Conservation (phyloP, 139 green algal genomes). For the Bryopsis sp. region DNA sequence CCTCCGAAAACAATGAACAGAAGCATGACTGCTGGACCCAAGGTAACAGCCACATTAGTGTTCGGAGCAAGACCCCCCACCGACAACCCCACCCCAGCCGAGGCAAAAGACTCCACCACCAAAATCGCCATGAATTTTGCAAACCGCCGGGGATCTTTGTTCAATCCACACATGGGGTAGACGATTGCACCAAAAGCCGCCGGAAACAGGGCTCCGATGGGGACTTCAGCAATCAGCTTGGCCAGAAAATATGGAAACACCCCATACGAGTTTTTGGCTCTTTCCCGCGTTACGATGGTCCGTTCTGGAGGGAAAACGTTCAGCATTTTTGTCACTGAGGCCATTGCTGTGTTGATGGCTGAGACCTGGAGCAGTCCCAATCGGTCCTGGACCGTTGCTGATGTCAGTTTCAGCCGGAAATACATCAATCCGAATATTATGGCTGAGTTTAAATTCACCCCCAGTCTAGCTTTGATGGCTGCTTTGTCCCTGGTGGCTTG, state of each 20-base stretch:
- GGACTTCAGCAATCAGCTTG: slow-evolving; percentile 84
- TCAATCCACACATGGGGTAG: slow-evolving; percentile 74
- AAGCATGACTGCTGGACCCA: slow-evolving; percentile 88
- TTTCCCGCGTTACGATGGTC: slow-evolving; percentile 68
- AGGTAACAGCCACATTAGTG: slow-evolving; percentile 72
- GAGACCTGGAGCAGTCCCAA: slow-evolving; percentile 79
- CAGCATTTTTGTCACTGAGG: slow-evolving; percentile 75
- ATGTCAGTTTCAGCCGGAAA: slow-evolving; percentile 57
- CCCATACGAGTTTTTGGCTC: slow-evolving; percentile 40
- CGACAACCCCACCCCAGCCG: slow-evolving; percentile 54
- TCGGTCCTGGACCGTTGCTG: slow-evolving; percentile 75
- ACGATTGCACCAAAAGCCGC: slow-evolving; percentile 67
- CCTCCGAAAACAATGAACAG: slow-evolving; percentile 92
- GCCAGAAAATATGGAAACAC: slow-evolving; percentile 42
- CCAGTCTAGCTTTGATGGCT: slow-evolving; percentile 59
- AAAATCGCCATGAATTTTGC: slow-evolving; percentile 69
- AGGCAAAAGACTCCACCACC: slow-evolving; percentile 65
- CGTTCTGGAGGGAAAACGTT: slow-evolving; percentile 77
- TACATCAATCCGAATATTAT: slow-evolving; percentile 91
- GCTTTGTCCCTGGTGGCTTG: slow-evolving; percentile 76
- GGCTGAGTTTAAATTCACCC: slow-evolving; percentile 65
- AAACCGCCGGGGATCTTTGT: slow-evolving; percentile 33
- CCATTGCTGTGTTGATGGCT: slow-evolving; percentile 81
- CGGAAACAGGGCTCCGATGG: slow-evolving; percentile 70
- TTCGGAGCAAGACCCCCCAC: slow-evolving; percentile 58